Conservation (phyloP, 2,329 filamentous ascomycete species). For the Colletotrichum godetiae region DNA sequence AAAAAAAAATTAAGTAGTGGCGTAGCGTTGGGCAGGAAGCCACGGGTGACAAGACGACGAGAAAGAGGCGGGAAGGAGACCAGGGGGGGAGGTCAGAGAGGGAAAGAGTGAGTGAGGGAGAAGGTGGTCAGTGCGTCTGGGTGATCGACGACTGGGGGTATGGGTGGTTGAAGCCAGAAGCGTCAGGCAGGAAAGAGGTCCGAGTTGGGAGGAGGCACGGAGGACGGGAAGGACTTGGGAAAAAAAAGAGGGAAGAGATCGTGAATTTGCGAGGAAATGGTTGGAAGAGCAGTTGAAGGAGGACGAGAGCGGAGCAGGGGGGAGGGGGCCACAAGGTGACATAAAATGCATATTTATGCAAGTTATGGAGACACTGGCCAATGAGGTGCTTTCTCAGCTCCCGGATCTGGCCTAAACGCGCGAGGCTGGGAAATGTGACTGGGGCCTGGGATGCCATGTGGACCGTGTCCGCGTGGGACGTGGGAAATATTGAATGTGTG, state of each 20-base stretch:
- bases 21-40: conserved; percentile 40
- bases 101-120: background rate
- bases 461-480: conserved; percentile 5
- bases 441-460: conserved; percentile 17
- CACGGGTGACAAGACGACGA: background rate
- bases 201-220: background rate
- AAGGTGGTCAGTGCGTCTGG: conserved; percentile 35
- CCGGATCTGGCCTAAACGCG: conserved; percentile 25
- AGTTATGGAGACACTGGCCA: conserved; percentile 13
- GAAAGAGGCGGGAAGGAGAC: conserved; percentile 35
- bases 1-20: conserved; percentile 51
- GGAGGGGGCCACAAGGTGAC: conserved; percentile 5
- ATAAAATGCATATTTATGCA: conserved; percentile 38
- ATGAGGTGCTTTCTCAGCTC: background rate
- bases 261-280: conserved; percentile 41
- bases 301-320: conserved; percentile 5
- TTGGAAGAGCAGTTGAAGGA: conserved; percentile 32
- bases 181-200: conserved; percentile 14
- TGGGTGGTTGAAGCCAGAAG: conserved; percentile 18
- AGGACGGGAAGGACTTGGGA: background rate
- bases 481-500: conserved; percentile 13
- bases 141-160: conserved; percentile 31
- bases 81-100: conserved; percentile 22
- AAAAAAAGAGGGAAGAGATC: conserved; percentile 41
- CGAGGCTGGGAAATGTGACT: conserved; percentile 33